Percentiles rank a stretch among this genome's conserved stretches.
phyloP scores from a whole-genome alignment of 371 early-diverging fungal genomes.

The Rhizopus delemar region DNA sequence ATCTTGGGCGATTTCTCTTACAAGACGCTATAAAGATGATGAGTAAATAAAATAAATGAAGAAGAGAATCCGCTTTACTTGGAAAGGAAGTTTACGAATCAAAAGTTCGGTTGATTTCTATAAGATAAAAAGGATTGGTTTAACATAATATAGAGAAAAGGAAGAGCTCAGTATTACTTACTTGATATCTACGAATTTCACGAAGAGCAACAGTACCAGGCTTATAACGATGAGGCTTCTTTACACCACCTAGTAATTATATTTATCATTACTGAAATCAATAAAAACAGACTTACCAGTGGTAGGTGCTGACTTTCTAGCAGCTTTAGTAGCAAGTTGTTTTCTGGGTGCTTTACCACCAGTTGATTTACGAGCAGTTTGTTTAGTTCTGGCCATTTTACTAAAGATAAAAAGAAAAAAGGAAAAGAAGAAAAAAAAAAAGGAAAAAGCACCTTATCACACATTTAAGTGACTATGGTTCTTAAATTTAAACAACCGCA shows the following conservation, averaged over 20 bases:
- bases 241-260: slow-evolving; percentile 39
- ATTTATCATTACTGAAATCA: not conserved
- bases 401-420: not conserved
- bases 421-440: not conserved
- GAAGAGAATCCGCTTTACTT: slow-evolving; percentile 37
- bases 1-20: slow-evolving; percentile 92
- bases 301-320: slow-evolving; percentile 44
- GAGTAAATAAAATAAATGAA: not conserved
- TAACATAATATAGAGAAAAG: not conserved
- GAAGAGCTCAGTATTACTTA: not conserved
- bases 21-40: slow-evolving; percentile 60
- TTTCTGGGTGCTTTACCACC: slow-evolving; percentile 98
- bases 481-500: too few relatives aligned
- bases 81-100: slow-evolving; percentile 97
- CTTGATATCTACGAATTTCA: slow-evolving; percentile 95
- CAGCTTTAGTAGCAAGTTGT: slow-evolving; percentile 94
- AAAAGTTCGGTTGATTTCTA: slow-evolving; percentile 91
- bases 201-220: slow-evolving; percentile 89
- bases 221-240: slow-evolving; percentile 83
- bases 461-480: too few relatives aligned
- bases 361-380: slow-evolving; percentile 97
- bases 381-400: slow-evolving; percentile 93
- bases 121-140: not conserved
- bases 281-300: slow-evolving; percentile 22
- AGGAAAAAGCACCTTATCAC: too few relatives aligned